A percentile compares a stretch with the other conserved stretches of the same genome.
phyloP scores from a whole-genome alignment of 176 grass and related monocot genomes.

The Avena insularis region DNA sequence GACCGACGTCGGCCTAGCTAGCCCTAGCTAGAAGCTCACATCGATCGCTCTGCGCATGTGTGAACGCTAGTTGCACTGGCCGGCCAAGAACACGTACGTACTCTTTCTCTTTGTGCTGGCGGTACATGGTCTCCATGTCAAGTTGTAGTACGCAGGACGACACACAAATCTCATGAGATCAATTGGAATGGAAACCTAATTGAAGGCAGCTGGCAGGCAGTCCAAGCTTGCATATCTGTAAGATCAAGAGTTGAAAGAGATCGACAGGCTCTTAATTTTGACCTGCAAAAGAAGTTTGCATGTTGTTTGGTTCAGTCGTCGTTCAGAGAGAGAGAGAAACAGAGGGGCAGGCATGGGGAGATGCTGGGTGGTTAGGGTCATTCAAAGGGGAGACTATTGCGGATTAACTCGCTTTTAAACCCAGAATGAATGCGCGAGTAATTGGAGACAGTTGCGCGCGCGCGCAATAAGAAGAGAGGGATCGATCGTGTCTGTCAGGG shows the following conservation, averaged over 20 bases:
- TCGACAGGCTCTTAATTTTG: not conserved
- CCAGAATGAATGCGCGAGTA: constrained; percentile 91
- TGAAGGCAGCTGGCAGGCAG: not conserved
- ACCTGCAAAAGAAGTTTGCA: constrained; percentile 8
- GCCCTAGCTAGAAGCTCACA: too few species aligned
- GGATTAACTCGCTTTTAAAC: constrained; percentile 88
- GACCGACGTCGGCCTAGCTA: not conserved
- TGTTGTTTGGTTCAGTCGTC: constrained; percentile 15
- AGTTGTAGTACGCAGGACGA: not conserved
- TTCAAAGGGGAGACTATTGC: constrained; percentile 90
- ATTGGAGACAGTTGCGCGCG: constrained; percentile 80
- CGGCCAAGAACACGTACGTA: not conserved
- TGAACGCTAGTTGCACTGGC: too few species aligned
- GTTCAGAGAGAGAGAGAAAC: not conserved
- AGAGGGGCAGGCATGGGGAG: constrained; percentile 25
- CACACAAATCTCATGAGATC: not conserved
- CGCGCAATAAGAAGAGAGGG: constrained; percentile 47
- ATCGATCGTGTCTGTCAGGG: constrained; percentile 43
- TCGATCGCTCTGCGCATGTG: too few species aligned
- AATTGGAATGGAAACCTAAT: not conserved
- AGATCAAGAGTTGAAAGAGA: constrained; percentile 6
- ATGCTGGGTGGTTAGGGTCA: constrained; percentile 61
- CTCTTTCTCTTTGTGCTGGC: too few species aligned
- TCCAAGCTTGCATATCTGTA: not conserved
- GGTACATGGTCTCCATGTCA: not conserved